A percentile compares a stretch with the other conserved stretches of the same genome.
Evolutionary conservation across 768 basidiomycete species (phyloP).

Genomic region (Hericium erinaceus): DNA sequence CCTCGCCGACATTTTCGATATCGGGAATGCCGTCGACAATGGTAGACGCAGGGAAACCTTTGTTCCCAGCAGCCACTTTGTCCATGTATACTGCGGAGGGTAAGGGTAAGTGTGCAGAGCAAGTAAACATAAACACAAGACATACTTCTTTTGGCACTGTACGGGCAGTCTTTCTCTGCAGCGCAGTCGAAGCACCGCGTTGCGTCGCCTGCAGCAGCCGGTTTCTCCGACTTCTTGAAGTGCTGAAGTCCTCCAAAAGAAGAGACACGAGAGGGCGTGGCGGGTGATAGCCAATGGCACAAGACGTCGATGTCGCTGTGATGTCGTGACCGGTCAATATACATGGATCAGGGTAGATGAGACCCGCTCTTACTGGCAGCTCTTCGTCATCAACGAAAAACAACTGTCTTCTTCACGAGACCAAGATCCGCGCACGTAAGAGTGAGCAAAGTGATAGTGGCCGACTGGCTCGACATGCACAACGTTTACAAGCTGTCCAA

Average conservation of each 20-base stretch:
- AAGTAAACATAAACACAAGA: not conserved
- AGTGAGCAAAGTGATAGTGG: slow-evolving; percentile 85
- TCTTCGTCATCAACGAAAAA: slow-evolving; percentile 84
- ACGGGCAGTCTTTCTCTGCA: slow-evolving; percentile 63
- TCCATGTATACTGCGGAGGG: slow-evolving; percentile 66
- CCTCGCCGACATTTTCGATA: slow-evolving; percentile 74
- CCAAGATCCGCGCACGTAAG: slow-evolving; percentile 84
- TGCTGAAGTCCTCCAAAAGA: slow-evolving; percentile 84
- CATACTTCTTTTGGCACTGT: slow-evolving; percentile 80
- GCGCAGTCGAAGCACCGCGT: slow-evolving; percentile 74
- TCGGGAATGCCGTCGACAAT: slow-evolving; percentile 79
- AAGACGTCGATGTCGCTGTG: slow-evolving; percentile 77
- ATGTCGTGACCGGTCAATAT: not conserved
- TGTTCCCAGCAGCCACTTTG: slow-evolving; percentile 45
- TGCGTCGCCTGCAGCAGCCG: slow-evolving; percentile 53
- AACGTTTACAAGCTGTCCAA: slow-evolving; percentile 75
- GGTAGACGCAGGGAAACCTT: slow-evolving; percentile 55
- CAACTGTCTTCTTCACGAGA: slow-evolving; percentile 54
- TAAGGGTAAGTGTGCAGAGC: slow-evolving; percentile 1
- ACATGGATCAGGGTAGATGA: not conserved
- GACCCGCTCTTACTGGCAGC: slow-evolving; percentile 61
- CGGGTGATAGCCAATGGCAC: slow-evolving; percentile 67
- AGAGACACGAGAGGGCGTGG: slow-evolving; percentile 57
- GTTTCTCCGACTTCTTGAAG: slow-evolving; percentile 68
- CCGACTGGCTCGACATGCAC: slow-evolving; percentile 84